Evolutionary conservation across 768 basidiomycete species (phyloP).

Genomic region (Nevesoporus exiguus): DNA sequence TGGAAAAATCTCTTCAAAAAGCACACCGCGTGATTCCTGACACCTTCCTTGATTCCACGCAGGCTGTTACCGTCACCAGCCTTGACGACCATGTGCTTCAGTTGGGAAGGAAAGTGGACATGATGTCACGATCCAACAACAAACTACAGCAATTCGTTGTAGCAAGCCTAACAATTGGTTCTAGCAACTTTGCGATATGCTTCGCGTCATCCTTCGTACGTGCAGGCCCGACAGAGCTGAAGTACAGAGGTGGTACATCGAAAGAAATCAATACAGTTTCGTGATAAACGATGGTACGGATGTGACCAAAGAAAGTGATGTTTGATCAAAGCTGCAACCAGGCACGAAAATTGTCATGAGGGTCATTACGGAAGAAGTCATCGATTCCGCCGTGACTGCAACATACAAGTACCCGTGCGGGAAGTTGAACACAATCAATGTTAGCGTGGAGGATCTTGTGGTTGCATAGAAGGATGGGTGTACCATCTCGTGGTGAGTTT

Average conservation of each 20-base stretch:
- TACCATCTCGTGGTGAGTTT: neutral
- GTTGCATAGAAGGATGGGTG: neutral
- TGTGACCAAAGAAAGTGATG: neutral
- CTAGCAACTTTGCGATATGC: neutral
- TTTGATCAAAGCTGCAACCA: neutral
- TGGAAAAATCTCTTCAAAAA: neutral
- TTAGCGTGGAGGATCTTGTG: neutral
- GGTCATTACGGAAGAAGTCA: neutral
- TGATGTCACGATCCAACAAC: neutral
- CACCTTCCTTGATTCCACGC: neutral
- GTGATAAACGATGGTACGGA: neutral
- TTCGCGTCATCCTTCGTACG: neutral
- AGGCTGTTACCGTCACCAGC: neutral
- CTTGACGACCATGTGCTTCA: neutral
- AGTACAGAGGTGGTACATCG: neutral
- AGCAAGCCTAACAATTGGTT: neutral
- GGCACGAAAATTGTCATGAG: neutral
- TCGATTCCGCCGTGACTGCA: neutral
- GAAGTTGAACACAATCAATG: neutral
- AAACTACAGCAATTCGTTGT: neutral
- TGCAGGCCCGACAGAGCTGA: neutral
- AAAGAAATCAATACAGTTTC: neutral
- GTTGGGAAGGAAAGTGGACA: neutral
- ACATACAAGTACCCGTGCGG: neutral
- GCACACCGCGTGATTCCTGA: neutral